These are phyloP conservation scores for Cicer arietinum DNA, from an alignment of 306 rosid species.

Conservation along the genomic window DNA sequence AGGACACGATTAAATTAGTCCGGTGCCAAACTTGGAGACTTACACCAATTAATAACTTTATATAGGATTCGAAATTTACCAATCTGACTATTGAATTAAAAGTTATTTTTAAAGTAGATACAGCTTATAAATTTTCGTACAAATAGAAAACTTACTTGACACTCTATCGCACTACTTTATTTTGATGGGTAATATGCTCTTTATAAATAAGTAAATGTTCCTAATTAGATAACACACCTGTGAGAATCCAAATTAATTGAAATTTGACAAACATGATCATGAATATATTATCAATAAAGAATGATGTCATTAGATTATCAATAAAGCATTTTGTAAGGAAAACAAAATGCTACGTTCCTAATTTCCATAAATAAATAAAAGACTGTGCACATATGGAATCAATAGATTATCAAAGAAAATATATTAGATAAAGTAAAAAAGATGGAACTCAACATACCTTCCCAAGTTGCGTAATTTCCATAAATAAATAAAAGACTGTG, in stretches of 20 bases:
- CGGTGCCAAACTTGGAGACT: too few relatives aligned
- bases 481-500: conserved; percentile 13
- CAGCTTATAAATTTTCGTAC: too few relatives aligned
- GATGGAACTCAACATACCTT: conserved; percentile 61
- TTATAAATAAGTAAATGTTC: not conserved
- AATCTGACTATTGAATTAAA: too few relatives aligned
- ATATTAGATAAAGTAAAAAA: not conserved
- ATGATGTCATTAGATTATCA: not conserved
- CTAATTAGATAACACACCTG: not conserved
- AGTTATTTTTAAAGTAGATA: too few relatives aligned
- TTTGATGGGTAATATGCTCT: not conserved
- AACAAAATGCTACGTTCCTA: conserved; percentile 11
- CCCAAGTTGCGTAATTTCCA: conserved; percentile 77
- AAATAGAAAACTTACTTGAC: too few relatives aligned
- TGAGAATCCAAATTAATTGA: not conserved
- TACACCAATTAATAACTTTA: too few relatives aligned
- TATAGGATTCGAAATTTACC: too few relatives aligned
- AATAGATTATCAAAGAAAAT: conserved; percentile 3
- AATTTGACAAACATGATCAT: not conserved
- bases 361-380: conserved; percentile 16
- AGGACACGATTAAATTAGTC: too few relatives aligned
- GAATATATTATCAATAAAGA: not conserved
- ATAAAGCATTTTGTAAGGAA: not conserved
- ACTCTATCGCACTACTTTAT: not conserved
- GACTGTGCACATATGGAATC: conserved; percentile 7